Percentiles rank a stretch among this genome's conserved stretches.
Evolutionary conservation across 176 grass and related monocot genomes (phyloP).

Genomic region (Paspalum vaginatum): DNA sequence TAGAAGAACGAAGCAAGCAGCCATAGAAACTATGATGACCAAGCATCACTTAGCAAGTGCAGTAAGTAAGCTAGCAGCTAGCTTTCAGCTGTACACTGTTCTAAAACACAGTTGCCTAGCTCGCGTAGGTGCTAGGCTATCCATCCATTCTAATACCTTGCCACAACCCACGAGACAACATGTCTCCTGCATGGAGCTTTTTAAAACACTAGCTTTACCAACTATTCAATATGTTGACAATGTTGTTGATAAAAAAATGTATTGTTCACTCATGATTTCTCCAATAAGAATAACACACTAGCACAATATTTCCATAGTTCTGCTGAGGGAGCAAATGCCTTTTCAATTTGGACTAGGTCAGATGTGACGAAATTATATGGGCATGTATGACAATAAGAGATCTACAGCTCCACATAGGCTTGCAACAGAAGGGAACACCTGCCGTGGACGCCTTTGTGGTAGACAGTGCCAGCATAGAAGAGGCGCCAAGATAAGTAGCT

Average conservation of each 20-base stretch:
- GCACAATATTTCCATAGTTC: neutral
- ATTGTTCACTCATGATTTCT: constrained; percentile 15
- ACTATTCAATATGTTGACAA: constrained; percentile 18
- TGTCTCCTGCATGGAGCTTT: neutral
- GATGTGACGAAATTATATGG: neutral
- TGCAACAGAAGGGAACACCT: neutral
- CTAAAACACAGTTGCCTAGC: neutral
- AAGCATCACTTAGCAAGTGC: neutral
- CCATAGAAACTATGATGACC: constrained; percentile 4
- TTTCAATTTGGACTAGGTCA: neutral
- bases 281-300: neutral
- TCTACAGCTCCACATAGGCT: neutral
- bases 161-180: neutral
- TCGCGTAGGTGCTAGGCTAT: neutral
- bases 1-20: neutral
- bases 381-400: neutral
- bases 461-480: too few relatives aligned
- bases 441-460: too few relatives aligned
- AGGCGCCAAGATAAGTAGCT: too few relatives aligned
- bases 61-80: neutral
- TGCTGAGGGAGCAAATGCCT: neutral
- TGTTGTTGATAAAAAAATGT: neutral
- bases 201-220: constrained; percentile 7
- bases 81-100: constrained; percentile 5
- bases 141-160: neutral